These are phyloP conservation scores for Paramecium pentaurelia DNA, from an alignment of 73 alveolate genomes.

Conservation along the genomic window DNA sequence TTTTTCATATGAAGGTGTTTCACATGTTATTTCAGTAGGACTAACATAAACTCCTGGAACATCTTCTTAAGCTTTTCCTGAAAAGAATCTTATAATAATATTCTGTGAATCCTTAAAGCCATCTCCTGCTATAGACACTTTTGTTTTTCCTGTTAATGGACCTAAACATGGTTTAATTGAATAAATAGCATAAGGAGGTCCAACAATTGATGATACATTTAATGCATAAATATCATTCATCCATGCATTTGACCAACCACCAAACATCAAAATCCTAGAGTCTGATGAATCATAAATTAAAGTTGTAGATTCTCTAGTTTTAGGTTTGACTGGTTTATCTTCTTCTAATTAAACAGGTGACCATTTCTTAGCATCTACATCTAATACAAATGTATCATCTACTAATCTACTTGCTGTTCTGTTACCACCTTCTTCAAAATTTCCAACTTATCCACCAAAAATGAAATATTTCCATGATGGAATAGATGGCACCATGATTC, in stretches of 20 bases:
- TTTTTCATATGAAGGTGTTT: constrained; percentile 94
- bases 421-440: constrained; percentile 97
- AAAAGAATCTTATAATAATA: constrained; percentile 87
- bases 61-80: constrained; percentile 88
- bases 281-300: constrained; percentile 94
- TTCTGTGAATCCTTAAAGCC: constrained; percentile 83
- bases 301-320: constrained; percentile 96
- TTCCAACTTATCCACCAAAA: constrained; percentile 97
- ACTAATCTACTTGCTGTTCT: constrained; percentile 80
- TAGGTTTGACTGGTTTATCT: constrained; percentile 84
- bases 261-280: constrained; percentile 90
- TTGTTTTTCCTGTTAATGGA: constrained; percentile 93
- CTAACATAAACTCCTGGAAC: constrained; percentile 85
- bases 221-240: constrained; percentile 93
- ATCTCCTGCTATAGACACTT: constrained; percentile 78
- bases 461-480: constrained; percentile 98
- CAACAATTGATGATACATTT: constrained; percentile 96
- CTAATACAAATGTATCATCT: constrained; percentile 79
- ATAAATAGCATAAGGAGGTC: constrained; percentile 98
- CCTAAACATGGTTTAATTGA: constrained; percentile 95
- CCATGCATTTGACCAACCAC: constrained; percentile 99
- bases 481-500: constrained; percentile 96
- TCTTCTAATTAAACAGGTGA: constrained; percentile 73
- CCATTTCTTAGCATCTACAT: constrained; percentile 83
- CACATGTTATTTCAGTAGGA: constrained; percentile 91